These are phyloP conservation scores for Alternaria sp. DNA, from an alignment of 2,329 filamentous ascomycete genomes.

Conservation along the genomic window DNA sequence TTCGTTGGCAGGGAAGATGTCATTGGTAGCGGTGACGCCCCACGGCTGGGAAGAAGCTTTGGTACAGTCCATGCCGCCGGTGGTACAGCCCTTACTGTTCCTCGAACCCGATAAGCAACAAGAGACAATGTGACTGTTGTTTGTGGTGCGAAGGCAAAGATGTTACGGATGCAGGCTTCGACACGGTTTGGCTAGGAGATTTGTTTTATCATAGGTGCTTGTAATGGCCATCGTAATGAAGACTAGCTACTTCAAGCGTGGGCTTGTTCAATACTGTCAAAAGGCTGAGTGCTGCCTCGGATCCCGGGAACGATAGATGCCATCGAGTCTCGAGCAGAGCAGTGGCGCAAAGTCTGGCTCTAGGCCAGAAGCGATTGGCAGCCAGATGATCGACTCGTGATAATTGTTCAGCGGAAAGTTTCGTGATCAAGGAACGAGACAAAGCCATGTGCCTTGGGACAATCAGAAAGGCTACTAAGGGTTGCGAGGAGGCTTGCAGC, in stretches of 20 bases:
- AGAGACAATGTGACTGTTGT: background rate
- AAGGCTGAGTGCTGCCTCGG: background rate
- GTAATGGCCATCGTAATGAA: background rate
- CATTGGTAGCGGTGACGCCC: background rate
- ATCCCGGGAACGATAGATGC: background rate
- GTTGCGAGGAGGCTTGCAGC: conserved; percentile 9
- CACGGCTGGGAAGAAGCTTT: background rate
- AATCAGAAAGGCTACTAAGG: conserved; percentile 12
- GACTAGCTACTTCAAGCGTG: background rate
- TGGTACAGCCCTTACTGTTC: background rate
- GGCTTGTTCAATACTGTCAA: conserved; percentile 4
- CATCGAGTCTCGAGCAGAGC: background rate
- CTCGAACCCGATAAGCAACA: background rate
- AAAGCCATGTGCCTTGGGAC: conserved; percentile 6
- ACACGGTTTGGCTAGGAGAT: background rate
- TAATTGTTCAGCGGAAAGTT: background rate
- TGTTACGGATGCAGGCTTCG: background rate
- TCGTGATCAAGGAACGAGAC: background rate
- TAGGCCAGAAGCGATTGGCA: background rate
- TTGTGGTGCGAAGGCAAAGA: background rate
- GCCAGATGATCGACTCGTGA: background rate
- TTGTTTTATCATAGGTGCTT: background rate
- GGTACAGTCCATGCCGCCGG: conserved; percentile 3
- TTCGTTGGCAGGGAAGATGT: background rate
- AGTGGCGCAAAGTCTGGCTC: background rate